phyloP scores from a whole-genome alignment of 148 eudicot species.

The Cornus florida region DNA sequence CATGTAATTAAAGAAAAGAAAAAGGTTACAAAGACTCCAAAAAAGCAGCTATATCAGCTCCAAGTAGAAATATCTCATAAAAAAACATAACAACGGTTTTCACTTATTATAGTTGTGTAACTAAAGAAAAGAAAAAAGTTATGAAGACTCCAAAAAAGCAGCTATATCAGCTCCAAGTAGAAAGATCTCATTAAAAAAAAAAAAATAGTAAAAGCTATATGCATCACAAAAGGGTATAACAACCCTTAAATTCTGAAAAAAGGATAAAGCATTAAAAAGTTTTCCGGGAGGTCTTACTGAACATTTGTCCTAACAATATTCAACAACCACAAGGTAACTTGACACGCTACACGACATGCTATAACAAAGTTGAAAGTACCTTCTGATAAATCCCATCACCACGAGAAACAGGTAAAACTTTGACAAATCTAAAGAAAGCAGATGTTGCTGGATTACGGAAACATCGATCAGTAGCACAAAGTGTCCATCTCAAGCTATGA shows the following conservation, averaged over 20 bases:
- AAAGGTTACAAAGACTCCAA: not conserved
- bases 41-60: not conserved
- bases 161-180: not conserved
- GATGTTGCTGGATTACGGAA: constrained; percentile 83
- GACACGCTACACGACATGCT: too few species aligned
- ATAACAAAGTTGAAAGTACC: constrained; percentile 37
- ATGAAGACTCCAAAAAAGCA: not conserved
- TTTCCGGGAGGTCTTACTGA: not conserved
- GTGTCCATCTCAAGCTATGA: constrained; percentile 84
- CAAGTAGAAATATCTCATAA: not conserved
- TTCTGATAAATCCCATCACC: constrained; percentile 95
- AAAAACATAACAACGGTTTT: not conserved
- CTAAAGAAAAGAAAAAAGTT: too few species aligned
- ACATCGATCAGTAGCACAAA: constrained; percentile 90
- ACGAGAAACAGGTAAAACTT: constrained; percentile 89
- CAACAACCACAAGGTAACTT: too few species aligned
- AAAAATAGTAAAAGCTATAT: not conserved
- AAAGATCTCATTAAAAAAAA: too few species aligned
- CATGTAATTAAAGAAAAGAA: not conserved
- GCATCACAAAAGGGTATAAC: not conserved
- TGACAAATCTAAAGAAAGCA: constrained; percentile 79
- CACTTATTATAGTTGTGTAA: not conserved
- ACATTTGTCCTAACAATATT: too few species aligned
- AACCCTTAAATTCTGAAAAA: not conserved
- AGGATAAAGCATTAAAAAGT: not conserved